These are phyloP conservation scores for Rhodotorula babjevae DNA, from an alignment of 768 basidiomycete species.

Conservation along the genomic window DNA sequence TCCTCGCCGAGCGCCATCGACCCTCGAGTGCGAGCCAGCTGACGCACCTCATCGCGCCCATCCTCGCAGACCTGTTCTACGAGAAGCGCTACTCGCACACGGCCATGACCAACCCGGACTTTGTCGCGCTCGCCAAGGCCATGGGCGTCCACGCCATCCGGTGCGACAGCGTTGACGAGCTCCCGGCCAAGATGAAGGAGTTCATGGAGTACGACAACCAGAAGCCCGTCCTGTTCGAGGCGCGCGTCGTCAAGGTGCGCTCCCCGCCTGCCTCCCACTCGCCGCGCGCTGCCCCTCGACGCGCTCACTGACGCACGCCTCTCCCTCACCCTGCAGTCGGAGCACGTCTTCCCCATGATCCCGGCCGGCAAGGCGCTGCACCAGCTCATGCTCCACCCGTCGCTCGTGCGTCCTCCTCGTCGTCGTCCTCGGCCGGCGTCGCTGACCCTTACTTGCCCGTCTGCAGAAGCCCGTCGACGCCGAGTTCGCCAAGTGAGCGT, in stretches of 20 bases:
- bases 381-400: constrained; percentile 49
- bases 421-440: too few relatives aligned
- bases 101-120: constrained; percentile 90
- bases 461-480: constrained; percentile 45
- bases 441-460: constrained; percentile 58
- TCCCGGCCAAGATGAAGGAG: constrained; percentile 96
- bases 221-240: constrained; percentile 86
- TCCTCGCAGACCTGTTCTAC: constrained; percentile 95
- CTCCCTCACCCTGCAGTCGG: not conserved
- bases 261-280: not conserved
- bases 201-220: constrained; percentile 88
- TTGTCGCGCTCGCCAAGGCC: constrained; percentile 76
- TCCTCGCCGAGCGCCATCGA: too few relatives aligned
- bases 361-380: constrained; percentile 84
- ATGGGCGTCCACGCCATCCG: constrained; percentile 92
- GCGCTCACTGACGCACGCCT: not conserved
- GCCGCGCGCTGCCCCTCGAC: not conserved
- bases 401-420: not conserved
- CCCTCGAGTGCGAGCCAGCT: too few relatives aligned
- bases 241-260: constrained; percentile 60
- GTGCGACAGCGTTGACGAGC: constrained; percentile 63
- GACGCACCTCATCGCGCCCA: too few relatives aligned
- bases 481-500: not conserved
- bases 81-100: constrained; percentile 96
- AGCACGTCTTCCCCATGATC: constrained; percentile 23